Base-by-base conservation (phyloP, 148 eudicot genomes). In the Chenopodium berlandieri region DNA sequence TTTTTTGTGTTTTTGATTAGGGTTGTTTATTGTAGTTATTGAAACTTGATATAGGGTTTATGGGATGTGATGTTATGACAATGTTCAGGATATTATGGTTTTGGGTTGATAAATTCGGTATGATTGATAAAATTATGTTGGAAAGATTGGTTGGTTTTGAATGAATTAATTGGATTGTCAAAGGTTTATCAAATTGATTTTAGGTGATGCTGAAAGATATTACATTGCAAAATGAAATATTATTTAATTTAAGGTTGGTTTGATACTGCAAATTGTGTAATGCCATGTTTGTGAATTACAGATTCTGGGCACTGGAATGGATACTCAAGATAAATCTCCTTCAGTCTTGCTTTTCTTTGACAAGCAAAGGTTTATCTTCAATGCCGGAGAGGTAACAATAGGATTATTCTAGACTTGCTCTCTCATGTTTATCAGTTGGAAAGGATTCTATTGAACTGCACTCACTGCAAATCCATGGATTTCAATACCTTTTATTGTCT, bases 221-320 rank as follows among this genome's bases (percentile, higher is more conserved):
- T 48, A 1, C 63, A 48, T 60, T 27, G 63, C 34, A 31, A 4
- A 65, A 31, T 64, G 77, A 19, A 40, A 4, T 30, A 4, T 31
- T 37, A 19, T 4, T 4, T 8, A 60, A 20, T 4, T 64, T 74
- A 14, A 40, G 20, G 20, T 81, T 19, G 47, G 44, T 66, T 54
- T 58, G 73, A 32, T 48, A 73, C 27, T 60, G 63, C 75, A 31
- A 34, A 25, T 67, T 27, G 60, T 69, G 19, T 75, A 30, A 58
- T 50, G 78, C 31, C 67, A 52, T 3, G 25, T 40, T 11, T 83
- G 65, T 83, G 46, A 9, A 54, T 46, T 56, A 68, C 91, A 95
- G 98, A 86, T 95, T 79, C 73, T 95, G 78, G 98, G 98, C 69
- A 95, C 98, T 54, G 98, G 98, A 75, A 91, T 95, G 98, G 98